A percentile compares a stretch with the other conserved stretches of the same genome.
phyloP scores from a whole-genome alignment of 306 rosid genomes.

The Quercus dentata region DNA sequence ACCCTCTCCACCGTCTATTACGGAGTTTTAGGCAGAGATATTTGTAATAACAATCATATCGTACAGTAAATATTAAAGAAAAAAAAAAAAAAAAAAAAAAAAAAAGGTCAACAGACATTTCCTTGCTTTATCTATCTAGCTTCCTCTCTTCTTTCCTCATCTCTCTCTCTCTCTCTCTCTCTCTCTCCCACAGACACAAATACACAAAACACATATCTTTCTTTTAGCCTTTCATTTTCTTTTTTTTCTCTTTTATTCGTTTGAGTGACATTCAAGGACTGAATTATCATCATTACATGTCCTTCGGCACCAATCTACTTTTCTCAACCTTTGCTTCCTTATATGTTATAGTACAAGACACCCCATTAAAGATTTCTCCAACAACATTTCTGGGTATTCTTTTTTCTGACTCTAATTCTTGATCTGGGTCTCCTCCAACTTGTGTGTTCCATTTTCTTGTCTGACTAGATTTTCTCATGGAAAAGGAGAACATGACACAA shows the following conservation, averaged over 20 bases:
- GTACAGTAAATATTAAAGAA: background rate
- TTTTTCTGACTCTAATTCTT: conserved; percentile 2
- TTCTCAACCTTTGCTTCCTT: conserved; percentile 15
- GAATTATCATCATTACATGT: conserved; percentile 22
- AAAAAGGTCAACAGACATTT: conserved; percentile 40
- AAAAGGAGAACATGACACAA: conserved; percentile 9
- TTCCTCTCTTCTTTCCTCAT: conserved; percentile 18
- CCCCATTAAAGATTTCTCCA: background rate
- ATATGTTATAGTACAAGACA: background rate
- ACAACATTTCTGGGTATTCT: conserved; percentile 8
- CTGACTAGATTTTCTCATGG: background rate
- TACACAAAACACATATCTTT: conserved; percentile 4
- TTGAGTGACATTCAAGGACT: conserved; percentile 33
- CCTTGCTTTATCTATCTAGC: conserved; percentile 27
- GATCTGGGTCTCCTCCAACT: conserved; percentile 21
- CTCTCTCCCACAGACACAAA: background rate
- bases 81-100: background rate
- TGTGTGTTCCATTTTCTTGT: conserved; percentile 1
- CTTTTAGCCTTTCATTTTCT: background rate
- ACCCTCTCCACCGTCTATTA: conserved; percentile 18
- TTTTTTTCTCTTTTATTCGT: background rate
- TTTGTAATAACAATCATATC: background rate
- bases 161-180: conserved; percentile 3
- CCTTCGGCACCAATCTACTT: conserved; percentile 5
- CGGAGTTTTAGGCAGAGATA: conserved; percentile 13